A percentile compares a stretch with the other conserved stretches of the same genome.
Evolutionary conservation across 2,329 filamentous ascomycete genomes (phyloP).

Genomic region (Penicillium sp.): DNA sequence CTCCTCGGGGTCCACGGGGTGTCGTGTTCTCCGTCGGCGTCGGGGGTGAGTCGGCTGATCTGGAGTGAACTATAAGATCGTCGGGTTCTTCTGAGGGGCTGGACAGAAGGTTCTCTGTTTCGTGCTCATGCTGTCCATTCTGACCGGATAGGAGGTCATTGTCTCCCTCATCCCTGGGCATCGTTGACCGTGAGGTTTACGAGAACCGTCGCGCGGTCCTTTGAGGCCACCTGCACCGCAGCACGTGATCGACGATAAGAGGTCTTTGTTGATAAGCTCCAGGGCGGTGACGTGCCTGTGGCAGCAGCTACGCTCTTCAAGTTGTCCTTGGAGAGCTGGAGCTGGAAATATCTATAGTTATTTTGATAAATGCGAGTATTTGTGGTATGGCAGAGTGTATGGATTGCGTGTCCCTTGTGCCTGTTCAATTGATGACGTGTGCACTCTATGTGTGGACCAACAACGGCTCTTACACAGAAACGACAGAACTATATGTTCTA

Average conservation of each 20-base stretch:
- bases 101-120: constrained; percentile 40
- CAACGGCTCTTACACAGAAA: neutral
- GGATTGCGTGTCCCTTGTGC: neutral
- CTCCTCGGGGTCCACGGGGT: too few relatives aligned
- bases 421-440: neutral
- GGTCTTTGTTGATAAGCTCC: constrained; percentile 12
- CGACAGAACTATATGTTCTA: neutral
- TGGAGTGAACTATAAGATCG: constrained; percentile 31
- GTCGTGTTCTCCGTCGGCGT: constrained; percentile 19
- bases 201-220: constrained; percentile 19
- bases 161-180: constrained; percentile 46
- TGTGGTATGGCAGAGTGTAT: too few relatives aligned
- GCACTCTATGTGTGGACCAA: neutral
- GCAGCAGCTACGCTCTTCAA: too few relatives aligned
- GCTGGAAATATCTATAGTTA: neutral
- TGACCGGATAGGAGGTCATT: constrained; percentile 38
- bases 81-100: constrained; percentile 33
- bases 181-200: constrained; percentile 39
- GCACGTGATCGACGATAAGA: constrained; percentile 32
- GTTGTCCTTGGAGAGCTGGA: neutral
- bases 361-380: neutral
- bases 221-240: constrained; percentile 28
- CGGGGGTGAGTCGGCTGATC: constrained; percentile 26
- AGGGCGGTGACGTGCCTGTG: too few relatives aligned
- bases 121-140: constrained; percentile 33